These are phyloP conservation scores for Daldinia grandis DNA, from an alignment of 495 filamentous ascomycete species.

Conservation along the genomic window DNA sequence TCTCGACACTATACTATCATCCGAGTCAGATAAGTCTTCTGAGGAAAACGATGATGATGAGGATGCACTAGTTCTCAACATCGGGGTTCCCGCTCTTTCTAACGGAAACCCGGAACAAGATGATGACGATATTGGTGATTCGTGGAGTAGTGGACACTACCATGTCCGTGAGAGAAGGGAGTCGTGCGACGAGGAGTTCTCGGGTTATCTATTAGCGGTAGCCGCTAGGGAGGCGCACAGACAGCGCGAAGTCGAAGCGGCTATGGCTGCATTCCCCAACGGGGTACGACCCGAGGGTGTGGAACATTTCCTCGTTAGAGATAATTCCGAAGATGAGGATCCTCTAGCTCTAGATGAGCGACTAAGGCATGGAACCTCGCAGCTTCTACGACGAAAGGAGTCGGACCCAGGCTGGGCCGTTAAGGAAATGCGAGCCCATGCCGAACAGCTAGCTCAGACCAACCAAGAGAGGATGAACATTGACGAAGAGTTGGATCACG, in stretches of 20 bases:
- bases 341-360: slow-evolving; percentile 40
- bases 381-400: slow-evolving; percentile 53
- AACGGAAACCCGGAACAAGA: slow-evolving; percentile 20
- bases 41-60: slow-evolving; percentile 44
- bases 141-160: slow-evolving; percentile 51
- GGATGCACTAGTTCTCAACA: slow-evolving; percentile 35
- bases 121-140: slow-evolving; percentile 42
- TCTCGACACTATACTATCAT: slow-evolving; percentile 50
- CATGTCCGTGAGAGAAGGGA: slow-evolving; percentile 57
- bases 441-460: slow-evolving; percentile 44
- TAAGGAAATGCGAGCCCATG: slow-evolving; percentile 61
- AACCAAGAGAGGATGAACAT: slow-evolving; percentile 38
- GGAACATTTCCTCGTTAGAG: slow-evolving; percentile 63
- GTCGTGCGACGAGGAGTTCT: slow-evolving; percentile 73
- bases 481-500: slow-evolving; percentile 52
- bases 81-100: slow-evolving; percentile 45
- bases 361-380: slow-evolving; percentile 47
- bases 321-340: slow-evolving; percentile 58
- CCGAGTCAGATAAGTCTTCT: slow-evolving; percentile 48
- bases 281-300: slow-evolving; percentile 57
- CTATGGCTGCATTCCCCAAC: slow-evolving; percentile 61
- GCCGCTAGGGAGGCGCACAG: slow-evolving; percentile 79
- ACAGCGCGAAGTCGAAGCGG: slow-evolving; percentile 61
- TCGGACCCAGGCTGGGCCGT: slow-evolving; percentile 60
- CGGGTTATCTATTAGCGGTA: slow-evolving; percentile 77